Evolutionary conservation across 2,329 filamentous ascomycete species (phyloP).

Genomic region (Fusarium concolor): DNA sequence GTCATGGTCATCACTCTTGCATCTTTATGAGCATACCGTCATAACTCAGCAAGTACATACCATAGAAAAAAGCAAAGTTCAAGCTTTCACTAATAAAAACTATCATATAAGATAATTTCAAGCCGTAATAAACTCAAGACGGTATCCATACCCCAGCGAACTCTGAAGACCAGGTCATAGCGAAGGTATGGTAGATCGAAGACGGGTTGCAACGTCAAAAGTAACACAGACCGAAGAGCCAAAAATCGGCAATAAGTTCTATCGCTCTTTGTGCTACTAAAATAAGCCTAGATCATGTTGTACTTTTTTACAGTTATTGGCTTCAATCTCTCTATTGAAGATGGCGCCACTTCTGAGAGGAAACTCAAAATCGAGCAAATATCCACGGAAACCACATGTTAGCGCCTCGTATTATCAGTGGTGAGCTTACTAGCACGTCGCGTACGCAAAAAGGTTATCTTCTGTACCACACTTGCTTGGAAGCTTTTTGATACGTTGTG

Average conservation of each 20-base stretch:
- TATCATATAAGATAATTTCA: no score
- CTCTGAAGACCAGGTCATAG: neutral
- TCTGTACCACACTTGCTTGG: neutral
- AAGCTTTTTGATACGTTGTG: slow-evolving; percentile 11
- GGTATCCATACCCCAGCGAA: neutral
- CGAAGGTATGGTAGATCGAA: neutral
- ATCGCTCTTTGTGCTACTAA: neutral
- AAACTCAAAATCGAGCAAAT: neutral
- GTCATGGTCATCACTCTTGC: neutral
- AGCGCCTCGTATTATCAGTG: neutral
- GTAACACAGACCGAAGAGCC: neutral
- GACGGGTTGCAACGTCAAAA: neutral
- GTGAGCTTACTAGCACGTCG: neutral
- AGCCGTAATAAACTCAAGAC: no score
- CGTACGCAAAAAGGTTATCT: neutral
- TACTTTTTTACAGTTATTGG: no score
- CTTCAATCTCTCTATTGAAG: neutral
- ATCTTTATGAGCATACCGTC: no score
- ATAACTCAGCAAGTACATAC: no score
- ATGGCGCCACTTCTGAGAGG: neutral
- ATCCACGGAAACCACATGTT: slow-evolving; percentile 2
- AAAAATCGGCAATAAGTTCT: neutral
- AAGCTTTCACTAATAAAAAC: no score
- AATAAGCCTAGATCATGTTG: neutral
- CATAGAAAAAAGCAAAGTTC: no score